These are phyloP conservation scores for Auricularia sp. DNA, from an alignment of 768 basidiomycete genomes.

Conservation along the genomic window DNA sequence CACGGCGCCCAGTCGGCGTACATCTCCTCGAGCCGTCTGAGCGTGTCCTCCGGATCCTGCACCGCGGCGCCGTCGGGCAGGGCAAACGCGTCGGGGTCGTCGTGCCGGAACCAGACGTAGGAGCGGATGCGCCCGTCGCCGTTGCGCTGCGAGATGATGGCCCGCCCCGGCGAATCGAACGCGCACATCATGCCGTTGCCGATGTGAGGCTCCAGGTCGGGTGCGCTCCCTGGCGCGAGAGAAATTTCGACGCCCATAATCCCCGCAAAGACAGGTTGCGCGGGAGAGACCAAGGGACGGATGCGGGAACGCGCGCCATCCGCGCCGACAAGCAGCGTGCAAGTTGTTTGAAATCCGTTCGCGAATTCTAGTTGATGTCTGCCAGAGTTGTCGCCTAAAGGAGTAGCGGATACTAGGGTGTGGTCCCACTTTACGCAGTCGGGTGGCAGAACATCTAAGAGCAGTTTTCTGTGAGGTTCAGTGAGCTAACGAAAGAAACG, in stretches of 20 bases:
- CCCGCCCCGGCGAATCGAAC: slow-evolving; percentile 14
- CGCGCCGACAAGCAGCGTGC: slow-evolving; percentile 23
- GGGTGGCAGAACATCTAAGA: background rate
- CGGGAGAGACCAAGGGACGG: slow-evolving; percentile 22
- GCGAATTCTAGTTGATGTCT: slow-evolving; percentile 10
- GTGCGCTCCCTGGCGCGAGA: slow-evolving; percentile 11
- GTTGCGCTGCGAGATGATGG: slow-evolving; percentile 25
- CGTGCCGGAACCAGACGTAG: slow-evolving; percentile 13
- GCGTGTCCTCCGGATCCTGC: background rate
- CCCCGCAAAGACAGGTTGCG: slow-evolving; percentile 25
- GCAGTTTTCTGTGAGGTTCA: background rate
- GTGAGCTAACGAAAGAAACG: background rate
- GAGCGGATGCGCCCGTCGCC: slow-evolving; percentile 17
- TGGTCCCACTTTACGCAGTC: background rate
- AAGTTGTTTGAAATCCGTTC: slow-evolving; percentile 3
- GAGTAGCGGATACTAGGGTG: background rate
- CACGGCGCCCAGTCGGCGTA: background rate
- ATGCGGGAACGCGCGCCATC: slow-evolving; percentile 32
- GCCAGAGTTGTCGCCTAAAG: background rate
- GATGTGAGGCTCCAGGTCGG: slow-evolving; percentile 17
- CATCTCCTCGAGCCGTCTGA: background rate
- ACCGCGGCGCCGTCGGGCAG: background rate
- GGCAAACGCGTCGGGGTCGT: slow-evolving; percentile 11
- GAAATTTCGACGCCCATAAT: slow-evolving; percentile 16
- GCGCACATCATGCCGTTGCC: slow-evolving; percentile 21